Conservation (phyloP, 352 stramenopile species). For the Phytophthora pluvialis region DNA sequence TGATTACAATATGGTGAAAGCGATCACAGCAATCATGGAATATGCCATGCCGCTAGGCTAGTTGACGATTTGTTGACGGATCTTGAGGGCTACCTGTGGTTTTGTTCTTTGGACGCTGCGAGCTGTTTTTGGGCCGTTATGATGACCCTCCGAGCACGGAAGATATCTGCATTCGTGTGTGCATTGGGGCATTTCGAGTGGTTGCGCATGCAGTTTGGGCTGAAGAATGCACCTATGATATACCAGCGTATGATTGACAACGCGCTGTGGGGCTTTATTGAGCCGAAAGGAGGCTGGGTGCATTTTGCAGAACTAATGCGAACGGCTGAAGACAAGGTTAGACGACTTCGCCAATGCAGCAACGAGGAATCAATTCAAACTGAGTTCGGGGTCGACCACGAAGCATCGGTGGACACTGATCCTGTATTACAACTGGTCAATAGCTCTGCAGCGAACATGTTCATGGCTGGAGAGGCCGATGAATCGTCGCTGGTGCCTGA, state of each 20-base stretch:
- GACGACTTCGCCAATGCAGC: too few relatives aligned
- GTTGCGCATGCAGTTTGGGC: slow-evolving; percentile 2
- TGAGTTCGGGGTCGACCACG: background rate
- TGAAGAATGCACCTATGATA: slow-evolving; percentile 12
- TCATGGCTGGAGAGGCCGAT: background rate
- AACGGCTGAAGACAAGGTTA: background rate
- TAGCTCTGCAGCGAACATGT: background rate
- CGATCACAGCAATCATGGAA: too few relatives aligned
- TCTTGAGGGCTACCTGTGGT: too few relatives aligned
- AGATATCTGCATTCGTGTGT: slow-evolving; percentile 1
- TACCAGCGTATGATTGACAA: background rate
- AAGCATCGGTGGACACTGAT: background rate
- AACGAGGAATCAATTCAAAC: background rate
- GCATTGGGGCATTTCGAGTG: slow-evolving; percentile 11
- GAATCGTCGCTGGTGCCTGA: background rate
- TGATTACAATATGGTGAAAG: too few relatives aligned
- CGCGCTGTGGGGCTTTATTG: background rate
- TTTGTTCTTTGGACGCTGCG: too few relatives aligned
- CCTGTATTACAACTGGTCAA: background rate
- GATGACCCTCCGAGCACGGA: too few relatives aligned
- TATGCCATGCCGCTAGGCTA: too few relatives aligned
- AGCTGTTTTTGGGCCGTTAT: too few relatives aligned
- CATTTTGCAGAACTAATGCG: background rate
- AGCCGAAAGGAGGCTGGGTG: background rate
- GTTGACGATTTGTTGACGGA: too few relatives aligned